Conservation (phyloP, 1,284 basidiomycete genomes). For the Entoloma clypeatum region DNA sequence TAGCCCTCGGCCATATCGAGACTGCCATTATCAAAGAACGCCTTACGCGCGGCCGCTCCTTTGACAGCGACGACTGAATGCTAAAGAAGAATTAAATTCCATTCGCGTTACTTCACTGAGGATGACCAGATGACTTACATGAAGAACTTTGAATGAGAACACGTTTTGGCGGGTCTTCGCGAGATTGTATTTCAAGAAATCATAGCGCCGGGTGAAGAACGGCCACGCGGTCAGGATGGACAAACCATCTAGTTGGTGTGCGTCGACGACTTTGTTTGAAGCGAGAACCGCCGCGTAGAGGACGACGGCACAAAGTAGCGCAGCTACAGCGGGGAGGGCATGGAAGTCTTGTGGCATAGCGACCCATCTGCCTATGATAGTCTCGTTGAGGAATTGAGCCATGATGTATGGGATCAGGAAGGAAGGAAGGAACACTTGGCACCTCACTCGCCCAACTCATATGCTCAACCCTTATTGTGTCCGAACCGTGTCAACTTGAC, state of each 20-base stretch:
- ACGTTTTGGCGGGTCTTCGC: conserved; percentile 18
- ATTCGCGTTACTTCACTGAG: not conserved
- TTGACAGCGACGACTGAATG: conserved; percentile 29
- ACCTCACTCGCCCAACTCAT: no score
- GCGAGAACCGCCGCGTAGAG: no score
- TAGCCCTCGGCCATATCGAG: conserved; percentile 34
- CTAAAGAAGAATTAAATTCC: conserved; percentile 12
- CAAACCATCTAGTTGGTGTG: conserved; percentile 21
- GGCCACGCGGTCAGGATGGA: conserved; percentile 26
- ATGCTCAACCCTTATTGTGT: no score
- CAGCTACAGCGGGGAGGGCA: no score
- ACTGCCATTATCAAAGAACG: conserved; percentile 30
- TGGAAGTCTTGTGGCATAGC: no score
- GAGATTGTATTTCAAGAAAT: conserved; percentile 27
- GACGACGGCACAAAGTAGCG: not conserved
- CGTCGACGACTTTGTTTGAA: conserved; percentile 14
- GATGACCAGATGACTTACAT: conserved; percentile 13
- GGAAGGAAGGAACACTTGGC: no score
- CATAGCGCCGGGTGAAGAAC: conserved; percentile 27
- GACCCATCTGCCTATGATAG: no score
- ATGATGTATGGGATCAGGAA: no score
- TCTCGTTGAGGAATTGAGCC: no score
- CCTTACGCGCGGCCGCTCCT: conserved; percentile 30
- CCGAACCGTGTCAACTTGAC: no score
- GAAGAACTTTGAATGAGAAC: conserved; percentile 26